Conservation (phyloP, 2,329 filamentous ascomycete species). For the Conoideocrella luteorostrata region DNA sequence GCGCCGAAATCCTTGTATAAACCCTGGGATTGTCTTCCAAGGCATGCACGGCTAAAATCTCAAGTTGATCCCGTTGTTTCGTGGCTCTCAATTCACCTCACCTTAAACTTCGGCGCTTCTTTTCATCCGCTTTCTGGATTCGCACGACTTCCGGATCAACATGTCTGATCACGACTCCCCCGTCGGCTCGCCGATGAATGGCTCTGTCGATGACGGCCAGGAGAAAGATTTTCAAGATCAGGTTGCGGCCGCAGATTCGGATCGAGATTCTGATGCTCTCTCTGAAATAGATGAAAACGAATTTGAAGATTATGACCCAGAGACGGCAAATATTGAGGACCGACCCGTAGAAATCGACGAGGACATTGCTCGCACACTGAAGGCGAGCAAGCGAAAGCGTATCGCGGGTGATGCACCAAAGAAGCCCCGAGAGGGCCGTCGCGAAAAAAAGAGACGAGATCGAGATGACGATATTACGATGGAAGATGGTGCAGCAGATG, state of each 20-base stretch:
- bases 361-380: constrained; percentile 56
- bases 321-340: constrained; percentile 56
- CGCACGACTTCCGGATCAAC: constrained; percentile 1
- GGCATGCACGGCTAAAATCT: too few species aligned
- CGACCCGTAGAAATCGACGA: constrained; percentile 62
- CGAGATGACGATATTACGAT: constrained; percentile 41
- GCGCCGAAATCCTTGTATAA: too few species aligned
- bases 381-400: constrained; percentile 61
- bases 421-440: constrained; percentile 68
- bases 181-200: constrained; percentile 29
- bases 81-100: too few species aligned
- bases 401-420: constrained; percentile 56
- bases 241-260: constrained; percentile 36
- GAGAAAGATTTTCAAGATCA: constrained; percentile 38
- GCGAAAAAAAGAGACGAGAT: constrained; percentile 57
- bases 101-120: too few species aligned
- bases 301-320: constrained; percentile 63
- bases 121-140: not conserved
- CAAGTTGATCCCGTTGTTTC: too few species aligned
- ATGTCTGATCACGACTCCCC: constrained; percentile 44
- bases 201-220: constrained; percentile 32
- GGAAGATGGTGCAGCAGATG: constrained; percentile 41
- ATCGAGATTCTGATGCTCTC: constrained; percentile 52
- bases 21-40: too few species aligned
- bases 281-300: constrained; percentile 66